Conservation (phyloP, 495 filamentous ascomycete species). For the Penicillium fimorum region DNA sequence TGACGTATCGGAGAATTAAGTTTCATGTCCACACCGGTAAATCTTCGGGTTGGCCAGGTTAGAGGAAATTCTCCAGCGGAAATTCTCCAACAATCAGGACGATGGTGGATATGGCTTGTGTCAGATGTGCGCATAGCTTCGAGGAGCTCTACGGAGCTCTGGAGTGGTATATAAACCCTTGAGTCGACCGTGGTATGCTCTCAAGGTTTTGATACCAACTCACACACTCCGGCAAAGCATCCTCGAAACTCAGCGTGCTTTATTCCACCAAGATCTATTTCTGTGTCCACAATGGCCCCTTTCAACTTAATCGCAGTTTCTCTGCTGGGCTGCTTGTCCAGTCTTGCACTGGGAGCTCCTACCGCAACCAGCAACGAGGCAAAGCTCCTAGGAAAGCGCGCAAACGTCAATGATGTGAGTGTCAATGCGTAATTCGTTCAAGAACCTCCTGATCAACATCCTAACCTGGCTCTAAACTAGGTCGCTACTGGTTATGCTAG, state of each 20-base stretch:
- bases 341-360: conserved; percentile 31
- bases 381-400: conserved; percentile 25
- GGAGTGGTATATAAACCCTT: conserved; percentile 2
- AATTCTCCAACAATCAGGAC: neutral
- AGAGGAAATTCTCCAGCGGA: conserved; percentile 3
- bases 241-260: neutral
- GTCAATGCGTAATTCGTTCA: neutral
- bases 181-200: neutral
- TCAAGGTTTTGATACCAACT: neutral
- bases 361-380: conserved; percentile 22
- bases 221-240: neutral
- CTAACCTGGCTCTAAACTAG: conserved; percentile 8
- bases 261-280: conserved; percentile 3
- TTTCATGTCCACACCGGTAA: neutral
- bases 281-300: conserved; percentile 24
- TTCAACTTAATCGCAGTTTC: conserved; percentile 28
- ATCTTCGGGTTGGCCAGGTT: neutral
- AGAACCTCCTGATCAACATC: neutral
- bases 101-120: neutral
- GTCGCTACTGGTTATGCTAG: conserved; percentile 41
- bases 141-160: too few species aligned
- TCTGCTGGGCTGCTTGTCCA: conserved; percentile 29
- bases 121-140: neutral
- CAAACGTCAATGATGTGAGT: conserved; percentile 29
- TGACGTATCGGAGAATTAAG: conserved; percentile 13